phyloP scores from a whole-genome alignment of 305 asterid species.

The Fraxinus xanthoxyloides region DNA sequence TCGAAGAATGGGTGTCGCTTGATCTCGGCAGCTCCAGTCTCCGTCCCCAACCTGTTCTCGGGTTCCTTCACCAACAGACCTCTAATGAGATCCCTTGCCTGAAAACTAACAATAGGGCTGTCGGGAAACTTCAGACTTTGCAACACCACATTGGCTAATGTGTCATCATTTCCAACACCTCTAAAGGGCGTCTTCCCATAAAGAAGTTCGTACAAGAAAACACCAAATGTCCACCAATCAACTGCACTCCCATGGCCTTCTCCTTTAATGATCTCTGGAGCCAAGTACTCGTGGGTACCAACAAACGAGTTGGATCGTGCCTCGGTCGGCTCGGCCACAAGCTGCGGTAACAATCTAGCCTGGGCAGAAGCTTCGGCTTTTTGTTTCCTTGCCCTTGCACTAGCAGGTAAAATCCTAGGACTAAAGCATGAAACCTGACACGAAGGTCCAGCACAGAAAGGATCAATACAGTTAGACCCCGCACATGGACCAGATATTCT shows the following conservation, averaged over 20 bases:
- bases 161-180: slow-evolving; percentile 82
- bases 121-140: slow-evolving; percentile 70
- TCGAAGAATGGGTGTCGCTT: slow-evolving; percentile 84
- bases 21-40: slow-evolving; percentile 94
- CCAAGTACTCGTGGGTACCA: slow-evolving; percentile 91
- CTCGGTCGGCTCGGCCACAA: slow-evolving; percentile 88
- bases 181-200: slow-evolving; percentile 89
- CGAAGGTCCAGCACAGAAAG: slow-evolving; percentile 82
- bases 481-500: slow-evolving; percentile 86
- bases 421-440: slow-evolving; percentile 86
- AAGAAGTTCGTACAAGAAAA: slow-evolving; percentile 81
- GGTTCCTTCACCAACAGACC: slow-evolving; percentile 82
- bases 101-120: slow-evolving; percentile 73
- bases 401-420: slow-evolving; percentile 60
- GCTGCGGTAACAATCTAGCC: slow-evolving; percentile 64
- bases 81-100: slow-evolving; percentile 76
- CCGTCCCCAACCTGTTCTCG: slow-evolving; percentile 70
- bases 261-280: slow-evolving; percentile 92
- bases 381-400: slow-evolving; percentile 48
- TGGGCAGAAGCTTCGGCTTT: slow-evolving; percentile 52
- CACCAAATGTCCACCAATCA: slow-evolving; percentile 98
- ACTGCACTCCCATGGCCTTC: slow-evolving; percentile 97
- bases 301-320: slow-evolving; percentile 96
- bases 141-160: slow-evolving; percentile 70
- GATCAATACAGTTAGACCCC: slow-evolving; percentile 90